These are phyloP conservation scores for Melanogaster broomeanus DNA, from an alignment of 768 basidiomycete genomes.

Conservation along the genomic window DNA sequence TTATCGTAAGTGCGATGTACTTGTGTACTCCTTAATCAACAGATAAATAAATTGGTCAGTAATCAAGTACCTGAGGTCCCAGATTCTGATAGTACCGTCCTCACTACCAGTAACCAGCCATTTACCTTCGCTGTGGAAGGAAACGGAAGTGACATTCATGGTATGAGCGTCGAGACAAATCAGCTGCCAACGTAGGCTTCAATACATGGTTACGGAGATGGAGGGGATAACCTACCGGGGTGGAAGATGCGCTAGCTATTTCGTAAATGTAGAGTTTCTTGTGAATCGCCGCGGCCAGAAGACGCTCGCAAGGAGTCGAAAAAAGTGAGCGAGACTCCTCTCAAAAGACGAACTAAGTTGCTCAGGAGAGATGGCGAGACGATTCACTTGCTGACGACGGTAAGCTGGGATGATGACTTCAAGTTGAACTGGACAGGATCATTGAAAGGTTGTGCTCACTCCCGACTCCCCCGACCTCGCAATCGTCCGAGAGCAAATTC, in stretches of 20 bases:
- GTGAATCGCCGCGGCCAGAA: constrained; percentile 94
- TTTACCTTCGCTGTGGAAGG: constrained; percentile 95
- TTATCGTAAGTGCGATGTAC: constrained; percentile 95
- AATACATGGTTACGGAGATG: constrained; percentile 14
- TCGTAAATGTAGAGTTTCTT: constrained; percentile 93
- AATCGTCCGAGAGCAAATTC: constrained; percentile 96
- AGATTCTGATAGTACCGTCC: constrained; percentile 96
- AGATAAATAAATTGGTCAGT: constrained; percentile 12
- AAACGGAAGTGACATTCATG: constrained; percentile 90
- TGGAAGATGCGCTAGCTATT: constrained; percentile 67
- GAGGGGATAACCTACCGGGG: constrained; percentile 41
- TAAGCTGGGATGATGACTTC: constrained; percentile 10
- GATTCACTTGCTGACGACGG: constrained; percentile 85
- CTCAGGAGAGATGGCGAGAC: constrained; percentile 97
- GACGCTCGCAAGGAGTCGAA: constrained; percentile 69
- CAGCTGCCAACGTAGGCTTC: constrained; percentile 49
- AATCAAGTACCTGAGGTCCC: constrained; percentile 85
- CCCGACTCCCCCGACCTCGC: constrained; percentile 83
- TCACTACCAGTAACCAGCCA: constrained; percentile 98
- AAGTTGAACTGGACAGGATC: constrained; percentile 16
- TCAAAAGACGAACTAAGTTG: constrained; percentile 37
- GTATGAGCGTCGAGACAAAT: constrained; percentile 91
- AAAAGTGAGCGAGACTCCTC: constrained; percentile 16
- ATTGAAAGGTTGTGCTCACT: constrained; percentile 46
- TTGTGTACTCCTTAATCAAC: constrained; percentile 60